phyloP scores from a whole-genome alignment of 176 grass and related monocot species.

The Ensete glaucum region DNA sequence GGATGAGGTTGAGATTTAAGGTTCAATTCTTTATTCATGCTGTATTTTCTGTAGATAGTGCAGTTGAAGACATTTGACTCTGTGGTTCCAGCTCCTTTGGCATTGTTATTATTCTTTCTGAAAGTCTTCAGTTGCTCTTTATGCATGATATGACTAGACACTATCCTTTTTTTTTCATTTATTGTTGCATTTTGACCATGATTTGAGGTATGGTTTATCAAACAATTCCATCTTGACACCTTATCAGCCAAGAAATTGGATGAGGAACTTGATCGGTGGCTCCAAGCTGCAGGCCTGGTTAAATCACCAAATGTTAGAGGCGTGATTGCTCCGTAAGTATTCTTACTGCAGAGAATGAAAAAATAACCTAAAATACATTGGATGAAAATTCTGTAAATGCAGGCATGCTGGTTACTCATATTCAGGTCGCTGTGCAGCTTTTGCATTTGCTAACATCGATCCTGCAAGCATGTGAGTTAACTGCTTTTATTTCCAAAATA shows the following conservation, averaged over 20 bases:
- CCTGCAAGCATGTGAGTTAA: constrained; percentile 75
- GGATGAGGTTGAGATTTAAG: background rate
- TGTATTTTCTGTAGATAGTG: background rate
- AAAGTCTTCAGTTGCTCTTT: background rate
- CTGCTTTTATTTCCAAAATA: background rate
- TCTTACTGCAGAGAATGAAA: background rate
- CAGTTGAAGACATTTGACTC: background rate
- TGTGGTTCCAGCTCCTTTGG: background rate
- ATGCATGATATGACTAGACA: background rate
- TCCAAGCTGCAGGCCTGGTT: constrained; percentile 42
- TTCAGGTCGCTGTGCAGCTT: constrained; percentile 82
- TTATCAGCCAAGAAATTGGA: constrained; percentile 69
- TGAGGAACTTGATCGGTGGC: constrained; percentile 76
- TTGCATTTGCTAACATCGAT: constrained; percentile 97
- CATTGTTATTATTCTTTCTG: background rate
- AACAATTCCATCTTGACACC: constrained; percentile 18
- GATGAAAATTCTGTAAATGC: constrained; percentile 24
- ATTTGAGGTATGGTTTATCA: constrained; percentile 7
- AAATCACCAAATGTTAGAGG: constrained; percentile 82
- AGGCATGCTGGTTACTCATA: constrained; percentile 99
- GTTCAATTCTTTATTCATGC: background rate
- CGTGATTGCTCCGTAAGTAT: constrained; percentile 90
- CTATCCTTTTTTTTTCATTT: too few relatives aligned
- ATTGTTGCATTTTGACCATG: background rate
- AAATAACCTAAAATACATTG: background rate